A percentile compares a stretch with the other conserved stretches of the same genome.
These are phyloP conservation scores for Actinidia chinensis DNA, from an alignment of 179 eudicot species.

Conservation along the genomic window DNA sequence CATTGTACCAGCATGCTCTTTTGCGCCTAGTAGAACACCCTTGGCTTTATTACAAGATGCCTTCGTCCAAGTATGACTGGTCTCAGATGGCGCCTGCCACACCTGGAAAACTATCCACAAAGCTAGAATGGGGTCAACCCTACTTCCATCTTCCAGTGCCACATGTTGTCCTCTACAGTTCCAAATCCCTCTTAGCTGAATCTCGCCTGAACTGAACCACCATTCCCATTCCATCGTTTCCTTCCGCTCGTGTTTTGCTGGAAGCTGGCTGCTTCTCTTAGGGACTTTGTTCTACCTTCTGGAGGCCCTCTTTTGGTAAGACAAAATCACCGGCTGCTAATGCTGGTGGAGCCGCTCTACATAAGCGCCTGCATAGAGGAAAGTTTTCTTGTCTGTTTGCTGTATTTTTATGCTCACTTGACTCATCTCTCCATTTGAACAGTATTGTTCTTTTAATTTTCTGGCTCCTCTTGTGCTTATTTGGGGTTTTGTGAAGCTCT, in stretches of 20 bases:
- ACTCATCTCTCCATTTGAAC: constrained; percentile 75
- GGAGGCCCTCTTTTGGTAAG: constrained; percentile 51
- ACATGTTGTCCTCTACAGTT: constrained; percentile 17
- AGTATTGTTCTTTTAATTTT: constrained; percentile 64
- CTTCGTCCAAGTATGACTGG: background rate
- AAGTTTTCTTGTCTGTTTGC: constrained; percentile 32
- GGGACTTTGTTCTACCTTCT: too few relatives aligned
- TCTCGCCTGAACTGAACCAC: background rate
- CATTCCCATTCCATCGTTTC: background rate
- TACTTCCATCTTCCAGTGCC: background rate
- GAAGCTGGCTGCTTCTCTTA: too few relatives aligned
- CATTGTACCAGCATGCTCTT: background rate
- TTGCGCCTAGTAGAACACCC: background rate
- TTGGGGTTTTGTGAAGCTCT: constrained; percentile 50
- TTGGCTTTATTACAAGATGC: background rate
- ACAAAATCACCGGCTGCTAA: constrained; percentile 40
- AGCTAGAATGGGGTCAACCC: constrained; percentile 13
- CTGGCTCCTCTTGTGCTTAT: too few relatives aligned
- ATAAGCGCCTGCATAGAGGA: constrained; percentile 38
- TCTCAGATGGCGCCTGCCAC: background rate
- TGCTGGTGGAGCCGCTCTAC: constrained; percentile 37
- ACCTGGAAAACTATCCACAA: constrained; percentile 10
- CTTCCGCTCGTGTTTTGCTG: constrained; percentile 9
- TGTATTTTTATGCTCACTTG: constrained; percentile 28
- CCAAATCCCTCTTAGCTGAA: constrained; percentile 20